These are phyloP conservation scores for Malassezia vespertilionis DNA, from an alignment of 1,284 basidiomycete species.

Conservation along the genomic window DNA sequence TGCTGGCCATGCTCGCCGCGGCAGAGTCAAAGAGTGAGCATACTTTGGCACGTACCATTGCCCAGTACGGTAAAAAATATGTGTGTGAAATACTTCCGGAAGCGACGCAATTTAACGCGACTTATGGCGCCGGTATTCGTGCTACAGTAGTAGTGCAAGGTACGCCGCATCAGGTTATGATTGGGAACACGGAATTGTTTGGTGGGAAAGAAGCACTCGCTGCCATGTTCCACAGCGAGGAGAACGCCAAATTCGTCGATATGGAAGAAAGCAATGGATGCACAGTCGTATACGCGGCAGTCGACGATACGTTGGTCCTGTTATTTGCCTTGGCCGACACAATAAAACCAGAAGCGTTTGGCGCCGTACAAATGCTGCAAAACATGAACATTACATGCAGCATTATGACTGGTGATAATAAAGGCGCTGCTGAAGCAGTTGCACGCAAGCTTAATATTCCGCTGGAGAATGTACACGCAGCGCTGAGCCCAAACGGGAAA, in stretches of 20 bases:
- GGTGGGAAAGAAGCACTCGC: neutral
- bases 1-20: conserved; percentile 57
- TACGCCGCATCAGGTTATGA: conserved; percentile 19
- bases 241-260: conserved; percentile 10
- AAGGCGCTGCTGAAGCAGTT: conserved; percentile 34
- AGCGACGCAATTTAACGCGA: conserved; percentile 61
- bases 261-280: conserved; percentile 29
- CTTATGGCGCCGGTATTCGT: conserved; percentile 76
- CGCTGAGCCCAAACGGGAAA: conserved; percentile 43
- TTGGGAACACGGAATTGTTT: conserved; percentile 32
- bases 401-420: conserved; percentile 42
- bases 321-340: conserved; percentile 36
- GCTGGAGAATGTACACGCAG: conserved; percentile 33
- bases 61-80: conserved; percentile 57
- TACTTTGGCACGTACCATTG: conserved; percentile 83
- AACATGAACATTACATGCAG: conserved; percentile 37
- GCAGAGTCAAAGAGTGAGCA: conserved; percentile 89
- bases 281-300: conserved; percentile 34
- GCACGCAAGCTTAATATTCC: conserved; percentile 31
- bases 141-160: conserved; percentile 21
- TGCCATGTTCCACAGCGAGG: neutral
- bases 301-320: conserved; percentile 28
- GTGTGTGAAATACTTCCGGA: neutral
- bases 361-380: conserved; percentile 26
- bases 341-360: conserved; percentile 38